These are phyloP conservation scores for Theobroma grandiflorum DNA, from an alignment of 441 rosid genomes.

Conservation along the genomic window DNA sequence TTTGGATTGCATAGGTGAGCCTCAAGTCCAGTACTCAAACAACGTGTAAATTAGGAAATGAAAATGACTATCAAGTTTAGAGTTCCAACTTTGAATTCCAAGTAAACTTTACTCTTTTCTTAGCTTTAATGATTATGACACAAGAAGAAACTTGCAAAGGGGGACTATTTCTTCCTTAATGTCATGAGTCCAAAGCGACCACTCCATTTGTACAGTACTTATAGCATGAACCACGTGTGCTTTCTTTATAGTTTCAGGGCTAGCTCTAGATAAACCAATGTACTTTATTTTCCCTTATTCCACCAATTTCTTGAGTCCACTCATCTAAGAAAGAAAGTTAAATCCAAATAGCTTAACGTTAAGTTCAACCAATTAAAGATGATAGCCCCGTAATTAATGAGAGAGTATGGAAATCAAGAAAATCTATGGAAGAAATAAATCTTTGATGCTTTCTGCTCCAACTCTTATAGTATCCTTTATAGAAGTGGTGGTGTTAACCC, in stretches of 20 bases:
- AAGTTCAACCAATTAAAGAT: not conserved
- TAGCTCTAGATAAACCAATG: constrained; percentile 60
- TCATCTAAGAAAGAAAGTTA: constrained; percentile 4
- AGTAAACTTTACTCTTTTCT: not conserved
- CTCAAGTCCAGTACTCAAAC: not conserved
- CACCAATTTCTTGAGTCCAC: constrained; percentile 61
- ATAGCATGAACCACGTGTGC: constrained; percentile 74
- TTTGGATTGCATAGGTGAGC: not conserved
- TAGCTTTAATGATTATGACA: not conserved
- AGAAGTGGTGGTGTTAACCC: constrained; percentile 46
- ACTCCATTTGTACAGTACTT: constrained; percentile 66
- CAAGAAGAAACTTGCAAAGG: constrained; percentile 46
- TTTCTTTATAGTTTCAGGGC: constrained; percentile 57
- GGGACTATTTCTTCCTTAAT: constrained; percentile 63
- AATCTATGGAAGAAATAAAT: not conserved
- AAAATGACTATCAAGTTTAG: not conserved
- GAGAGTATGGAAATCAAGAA: not conserved
- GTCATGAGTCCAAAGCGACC: constrained; percentile 69
- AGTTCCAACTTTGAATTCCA: not conserved
- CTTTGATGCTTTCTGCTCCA: not conserved
- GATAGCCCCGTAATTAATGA: not conserved
- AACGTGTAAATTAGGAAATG: not conserved
- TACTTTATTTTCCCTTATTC: constrained; percentile 59
- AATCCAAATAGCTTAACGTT: not conserved
- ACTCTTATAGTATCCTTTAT: constrained; percentile 53